Base-by-base conservation (phyloP, 108 stramenopile species). In the Mayamaea pseudoterrestris region DNA sequence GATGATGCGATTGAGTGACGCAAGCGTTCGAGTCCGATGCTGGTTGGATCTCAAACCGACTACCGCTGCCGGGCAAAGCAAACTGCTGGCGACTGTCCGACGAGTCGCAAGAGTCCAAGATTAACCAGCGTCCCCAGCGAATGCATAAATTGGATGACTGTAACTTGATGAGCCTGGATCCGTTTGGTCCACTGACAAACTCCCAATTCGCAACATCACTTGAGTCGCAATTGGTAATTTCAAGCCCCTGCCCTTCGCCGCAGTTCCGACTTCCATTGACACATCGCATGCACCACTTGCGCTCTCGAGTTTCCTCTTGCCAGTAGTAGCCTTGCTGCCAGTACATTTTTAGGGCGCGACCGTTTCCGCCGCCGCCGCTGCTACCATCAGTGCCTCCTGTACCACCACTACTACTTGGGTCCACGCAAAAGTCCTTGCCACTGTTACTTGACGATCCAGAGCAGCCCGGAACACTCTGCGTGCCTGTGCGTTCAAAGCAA, bases 271-370 rank as follows among this genome's bases (percentile, higher is more conserved):
- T 6, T 44, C 44, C 20, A 14, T 41, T 21, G 3, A 14, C n/a
- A 25, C 44, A 44, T 4, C 26, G 14, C 69, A 78, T 68, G 50
- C 72, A 78, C 61, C 62, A 74, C 43, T 54, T 57, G 12, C 45
- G 69, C 28, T 78, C 72, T 12, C 50, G 23, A 12, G 32, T 54
- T 35, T 60, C 65, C 25, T 78, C 72, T 61, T 78, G 76, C 76
- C 76, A 78, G 27, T 35, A 65, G 52, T 74, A 73, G 8, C 68
- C 62, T 11, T 57, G 27, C 40, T 78, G 26, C 76, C 76, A 78
- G 36, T 74, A 64, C 22, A 74, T n/a, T 42, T 61, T 67, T 11
- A 78, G 24, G 22, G 3, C 8, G 18, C n/a, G n/a, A n/a, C n/a
- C n/a, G n/a, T n/a, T n/a, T n/a, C n/a, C n/a, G n/a, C n/a, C n/a